Conservation (phyloP, 164 flowering plant species). For the Piper betle region DNA sequence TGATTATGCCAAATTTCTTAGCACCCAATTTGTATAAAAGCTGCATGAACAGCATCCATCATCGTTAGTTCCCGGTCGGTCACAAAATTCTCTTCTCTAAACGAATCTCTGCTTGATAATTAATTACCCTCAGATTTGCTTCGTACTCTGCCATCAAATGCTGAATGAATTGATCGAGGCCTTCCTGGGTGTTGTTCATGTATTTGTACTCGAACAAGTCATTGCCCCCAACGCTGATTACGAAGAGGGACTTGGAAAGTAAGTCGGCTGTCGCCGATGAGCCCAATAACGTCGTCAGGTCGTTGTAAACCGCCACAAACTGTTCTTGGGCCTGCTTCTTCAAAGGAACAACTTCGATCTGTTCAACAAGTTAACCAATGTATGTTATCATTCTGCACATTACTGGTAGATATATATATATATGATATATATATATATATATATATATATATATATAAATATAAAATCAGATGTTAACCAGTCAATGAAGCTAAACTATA, state of each 20-base stretch:
- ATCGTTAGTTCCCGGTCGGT: not conserved
- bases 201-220: constrained; percentile 25
- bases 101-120: not conserved
- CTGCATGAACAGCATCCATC: constrained; percentile 8
- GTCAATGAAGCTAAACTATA: too few species aligned
- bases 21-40: constrained; percentile 27
- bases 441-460: too few species aligned
- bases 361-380: not conserved
- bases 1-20: constrained; percentile 34
- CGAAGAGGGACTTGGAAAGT: constrained; percentile 27
- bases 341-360: constrained; percentile 18
- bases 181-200: constrained; percentile 5
- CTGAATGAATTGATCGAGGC: constrained; percentile 13
- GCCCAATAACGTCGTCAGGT: constrained; percentile 18
- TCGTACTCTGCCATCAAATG: constrained; percentile 15
- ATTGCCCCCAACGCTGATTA: constrained; percentile 42
- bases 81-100: too few species aligned
- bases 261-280: constrained; percentile 5
- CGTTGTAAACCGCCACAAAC: constrained; percentile 12
- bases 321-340: constrained; percentile 26
- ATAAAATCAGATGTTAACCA: too few species aligned
- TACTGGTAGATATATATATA: too few species aligned
- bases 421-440: too few species aligned
- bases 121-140: constrained; percentile 21
- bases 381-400: not conserved